These are phyloP conservation scores for Haematococcus lacustris DNA, from an alignment of 139 green algal species.

Conservation along the genomic window DNA sequence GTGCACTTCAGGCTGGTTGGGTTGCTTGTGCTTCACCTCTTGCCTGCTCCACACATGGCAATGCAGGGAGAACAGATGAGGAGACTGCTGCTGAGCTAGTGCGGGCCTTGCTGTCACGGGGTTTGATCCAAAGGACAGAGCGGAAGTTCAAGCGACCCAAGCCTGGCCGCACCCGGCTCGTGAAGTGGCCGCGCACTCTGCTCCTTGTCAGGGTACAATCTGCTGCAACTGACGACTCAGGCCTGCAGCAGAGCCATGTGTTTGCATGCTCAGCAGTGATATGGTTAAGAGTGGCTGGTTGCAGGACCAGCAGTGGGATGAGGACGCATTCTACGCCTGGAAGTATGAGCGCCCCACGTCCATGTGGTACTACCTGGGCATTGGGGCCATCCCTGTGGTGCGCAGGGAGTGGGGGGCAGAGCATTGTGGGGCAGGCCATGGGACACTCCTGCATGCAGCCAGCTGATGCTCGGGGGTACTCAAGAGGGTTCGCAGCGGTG, in stretches of 20 bases:
- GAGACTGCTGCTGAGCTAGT: constrained; percentile 27
- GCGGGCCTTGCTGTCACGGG: constrained; percentile 12
- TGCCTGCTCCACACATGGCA: too few relatives aligned
- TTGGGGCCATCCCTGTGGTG: constrained; percentile 18
- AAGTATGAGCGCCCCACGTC: constrained; percentile 57
- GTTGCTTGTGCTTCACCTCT: background rate
- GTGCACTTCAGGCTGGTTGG: background rate
- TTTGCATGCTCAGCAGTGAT: too few relatives aligned
- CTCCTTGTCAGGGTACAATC: constrained; percentile 19
- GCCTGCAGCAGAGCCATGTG: too few relatives aligned
- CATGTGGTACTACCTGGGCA: constrained; percentile 42
- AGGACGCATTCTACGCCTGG: constrained; percentile 67
- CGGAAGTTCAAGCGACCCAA: constrained; percentile 41
- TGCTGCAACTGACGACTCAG: too few relatives aligned
- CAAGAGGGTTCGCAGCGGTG: too few relatives aligned
- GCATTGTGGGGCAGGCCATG: too few relatives aligned
- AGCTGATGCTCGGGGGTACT: too few relatives aligned
- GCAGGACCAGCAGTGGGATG: constrained; percentile 44
- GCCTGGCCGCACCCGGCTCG: constrained; percentile 28
- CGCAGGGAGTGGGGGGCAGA: background rate
- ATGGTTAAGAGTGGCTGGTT: background rate
- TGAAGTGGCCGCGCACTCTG: constrained; percentile 37
- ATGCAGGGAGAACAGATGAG: constrained; percentile 17
- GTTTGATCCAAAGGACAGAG: constrained; percentile 23
- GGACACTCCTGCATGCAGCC: too few relatives aligned